Evolutionary conservation across 1,284 basidiomycete genomes (phyloP).

Genomic region (Ustilago bromivora): DNA sequence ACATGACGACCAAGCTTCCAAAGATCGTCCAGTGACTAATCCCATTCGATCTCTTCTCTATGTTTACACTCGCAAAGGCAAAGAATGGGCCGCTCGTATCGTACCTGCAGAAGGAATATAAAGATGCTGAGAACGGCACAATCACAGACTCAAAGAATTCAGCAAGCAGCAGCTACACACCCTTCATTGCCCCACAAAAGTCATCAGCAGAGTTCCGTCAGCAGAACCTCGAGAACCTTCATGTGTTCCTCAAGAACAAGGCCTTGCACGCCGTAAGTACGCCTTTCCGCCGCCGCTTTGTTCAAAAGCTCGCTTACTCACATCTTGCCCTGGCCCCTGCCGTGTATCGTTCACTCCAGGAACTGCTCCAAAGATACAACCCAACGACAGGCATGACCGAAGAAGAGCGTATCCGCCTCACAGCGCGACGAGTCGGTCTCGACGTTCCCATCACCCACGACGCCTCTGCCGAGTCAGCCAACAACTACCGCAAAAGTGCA

Average conservation of each 20-base stretch:
- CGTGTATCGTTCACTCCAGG: slow-evolving; percentile 76
- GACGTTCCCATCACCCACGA: slow-evolving; percentile 60
- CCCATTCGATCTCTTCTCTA: background rate
- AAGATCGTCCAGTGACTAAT: too few relatives aligned
- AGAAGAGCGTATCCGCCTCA: slow-evolving; percentile 83
- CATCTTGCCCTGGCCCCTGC: background rate
- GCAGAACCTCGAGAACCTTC: slow-evolving; percentile 74
- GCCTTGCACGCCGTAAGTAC: slow-evolving; percentile 74
- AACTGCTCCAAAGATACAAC: slow-evolving; percentile 76
- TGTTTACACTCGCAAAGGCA: slow-evolving; percentile 8
- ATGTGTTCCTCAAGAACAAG: slow-evolving; percentile 80
- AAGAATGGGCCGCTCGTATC: slow-evolving; percentile 37
- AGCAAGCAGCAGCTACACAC: slow-evolving; percentile 21
- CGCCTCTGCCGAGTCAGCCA: slow-evolving; percentile 7
- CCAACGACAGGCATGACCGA: slow-evolving; percentile 81
- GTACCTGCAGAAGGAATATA: slow-evolving; percentile 36
- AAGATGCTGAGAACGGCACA: slow-evolving; percentile 10
- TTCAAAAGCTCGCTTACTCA: slow-evolving; percentile 6
- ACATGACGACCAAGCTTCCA: background rate
- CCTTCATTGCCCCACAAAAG: slow-evolving; percentile 35
- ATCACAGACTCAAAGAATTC: background rate
- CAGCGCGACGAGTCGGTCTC: slow-evolving; percentile 86
- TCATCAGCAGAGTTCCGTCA: slow-evolving; percentile 28
- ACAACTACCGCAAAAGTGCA: slow-evolving; percentile 40
- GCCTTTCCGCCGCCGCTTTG: slow-evolving; percentile 16